These are phyloP conservation scores for Echeveria elegans DNA, from an alignment of 164 flowering plant species.

Conservation along the genomic window DNA sequence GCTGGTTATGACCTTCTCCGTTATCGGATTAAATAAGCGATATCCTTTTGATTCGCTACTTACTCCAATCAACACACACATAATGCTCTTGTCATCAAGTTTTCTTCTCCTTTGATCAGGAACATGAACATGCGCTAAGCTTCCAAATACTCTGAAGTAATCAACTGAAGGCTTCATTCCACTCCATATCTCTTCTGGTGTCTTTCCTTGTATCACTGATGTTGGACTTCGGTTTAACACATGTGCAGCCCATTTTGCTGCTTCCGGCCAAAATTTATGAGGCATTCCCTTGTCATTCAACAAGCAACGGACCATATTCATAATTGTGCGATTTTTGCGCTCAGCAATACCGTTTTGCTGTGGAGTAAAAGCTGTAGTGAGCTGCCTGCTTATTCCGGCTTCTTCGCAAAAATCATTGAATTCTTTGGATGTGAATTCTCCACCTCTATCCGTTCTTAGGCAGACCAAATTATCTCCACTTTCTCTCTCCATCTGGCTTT, in stretches of 20 bases:
- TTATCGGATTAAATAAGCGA: not conserved
- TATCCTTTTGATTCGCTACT: not conserved
- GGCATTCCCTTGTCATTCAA: not conserved
- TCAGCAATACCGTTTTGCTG: conserved; percentile 9
- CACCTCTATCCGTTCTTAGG: not conserved
- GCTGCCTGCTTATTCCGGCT: not conserved
- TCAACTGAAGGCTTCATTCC: not conserved
- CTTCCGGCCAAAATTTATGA: not conserved
- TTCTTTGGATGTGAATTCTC: conserved; percentile 8
- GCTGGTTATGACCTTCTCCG: not conserved
- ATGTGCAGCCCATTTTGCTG: not conserved
- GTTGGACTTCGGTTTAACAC: not conserved
- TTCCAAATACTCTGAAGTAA: not conserved
- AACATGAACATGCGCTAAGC: not conserved
- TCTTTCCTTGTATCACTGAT: not conserved
- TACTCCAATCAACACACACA: not conserved
- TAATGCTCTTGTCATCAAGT: not conserved
- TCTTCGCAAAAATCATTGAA: conserved; percentile 6
- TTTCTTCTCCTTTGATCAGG: not conserved
- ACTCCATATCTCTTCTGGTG: not conserved
- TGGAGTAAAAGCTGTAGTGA: conserved; percentile 8
- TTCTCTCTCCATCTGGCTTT: conserved; percentile 5
- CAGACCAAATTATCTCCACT: not conserved
- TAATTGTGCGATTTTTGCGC: not conserved
- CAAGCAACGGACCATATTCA: conserved; percentile 5